Base-by-base conservation (phyloP, 805 yeast genomes). In the Wickerhamomyces ciferrii region DNA sequence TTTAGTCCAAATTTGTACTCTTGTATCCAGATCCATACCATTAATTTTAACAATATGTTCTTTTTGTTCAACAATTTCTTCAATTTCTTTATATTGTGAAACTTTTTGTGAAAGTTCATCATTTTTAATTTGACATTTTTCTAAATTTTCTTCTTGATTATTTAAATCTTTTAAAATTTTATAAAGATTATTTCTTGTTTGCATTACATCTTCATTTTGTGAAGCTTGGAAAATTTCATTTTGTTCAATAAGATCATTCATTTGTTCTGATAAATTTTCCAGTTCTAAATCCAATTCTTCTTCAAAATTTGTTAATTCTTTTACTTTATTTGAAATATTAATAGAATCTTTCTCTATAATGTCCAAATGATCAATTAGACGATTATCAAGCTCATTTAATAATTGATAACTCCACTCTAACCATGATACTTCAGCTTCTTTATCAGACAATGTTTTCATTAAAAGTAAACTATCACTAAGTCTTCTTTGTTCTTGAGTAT, bases 381-480 rank as follows among this genome's bases (percentile, higher is more conserved):
- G 47, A 2, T 42, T 38, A 5, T 53, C 43, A 11, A 56, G 46
- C 40, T 59, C 64, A 41, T 56, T 58, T 18, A 58, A 36, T 5
- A 60, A 39, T 43, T 56, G 50, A n/a, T 45, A 47, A 18, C 61
- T 46, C 64, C 64, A 60, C 1, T 53, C 32, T 13, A 50, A 49
- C 63, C 63, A 59, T 0, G 58, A 45, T 32, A 45, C 52, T 44
- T 56, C 60, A 6, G 63, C 54, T 23, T 55, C 55, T 19, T 55
- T 46, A 42, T 59, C 63, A 4, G 63, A 53, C 25, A 47, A 51
- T n/a, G 54, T 53, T 24, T 60, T 60, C 60, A 59, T 55, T 21
- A 52, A 36, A 1, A 54, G 44, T 47, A 60, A 46, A 4, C 49
- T 42, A 39, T 60, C 64, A 39, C 58, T 49, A 51, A 60, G 44